A percentile compares a stretch with the other conserved stretches of the same genome.
Conservation (phyloP, 768 basidiomycete genomes). For the Coprinopsis strossmayeri region DNA sequence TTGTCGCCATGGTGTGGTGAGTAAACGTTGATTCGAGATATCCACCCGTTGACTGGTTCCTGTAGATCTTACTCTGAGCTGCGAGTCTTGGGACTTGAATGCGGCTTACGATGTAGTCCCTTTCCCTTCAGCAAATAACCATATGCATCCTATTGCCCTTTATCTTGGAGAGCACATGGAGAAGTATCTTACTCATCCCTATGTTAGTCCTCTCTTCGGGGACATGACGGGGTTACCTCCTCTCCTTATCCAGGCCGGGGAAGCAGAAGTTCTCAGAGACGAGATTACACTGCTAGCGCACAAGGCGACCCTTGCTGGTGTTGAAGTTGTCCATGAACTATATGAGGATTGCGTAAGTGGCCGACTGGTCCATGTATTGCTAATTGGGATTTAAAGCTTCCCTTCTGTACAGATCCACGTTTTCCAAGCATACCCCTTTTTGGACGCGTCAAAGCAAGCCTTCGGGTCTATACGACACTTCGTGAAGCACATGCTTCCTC, state of each 20-base stretch:
- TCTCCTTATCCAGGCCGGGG: slow-evolving; percentile 85
- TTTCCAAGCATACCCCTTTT: slow-evolving; percentile 84
- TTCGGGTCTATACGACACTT: slow-evolving; percentile 69
- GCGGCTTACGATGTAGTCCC: slow-evolving; percentile 81
- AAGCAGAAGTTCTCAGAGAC: slow-evolving; percentile 92
- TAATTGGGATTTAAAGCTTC: too few species aligned
- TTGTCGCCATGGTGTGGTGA: slow-evolving; percentile 95
- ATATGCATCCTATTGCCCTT: slow-evolving; percentile 89
- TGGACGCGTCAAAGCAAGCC: slow-evolving; percentile 56
- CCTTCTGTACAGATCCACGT: slow-evolving; percentile 83
- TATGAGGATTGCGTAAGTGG: slow-evolving; percentile 89
- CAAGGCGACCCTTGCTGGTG: slow-evolving; percentile 85
- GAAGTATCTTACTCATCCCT: slow-evolving; percentile 89
- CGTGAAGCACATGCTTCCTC: slow-evolving; percentile 52
- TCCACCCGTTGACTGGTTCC: slow-evolving; percentile 3
- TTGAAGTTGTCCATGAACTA: slow-evolving; percentile 79
- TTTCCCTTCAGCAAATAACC: slow-evolving; percentile 64
- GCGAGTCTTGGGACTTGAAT: slow-evolving; percentile 97
- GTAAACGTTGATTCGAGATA: slow-evolving; percentile 23
- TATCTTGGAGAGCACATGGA: slow-evolving; percentile 82
- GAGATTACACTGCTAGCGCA: slow-evolving; percentile 89
- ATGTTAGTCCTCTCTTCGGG: slow-evolving; percentile 93
- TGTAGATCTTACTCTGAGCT: slow-evolving; percentile 90
- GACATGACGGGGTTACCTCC: slow-evolving; percentile 84
- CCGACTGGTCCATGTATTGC: too few species aligned